Evolutionary conservation across 139 green algal genomes (phyloP).

Genomic region (Haematococcus sp.): DNA sequence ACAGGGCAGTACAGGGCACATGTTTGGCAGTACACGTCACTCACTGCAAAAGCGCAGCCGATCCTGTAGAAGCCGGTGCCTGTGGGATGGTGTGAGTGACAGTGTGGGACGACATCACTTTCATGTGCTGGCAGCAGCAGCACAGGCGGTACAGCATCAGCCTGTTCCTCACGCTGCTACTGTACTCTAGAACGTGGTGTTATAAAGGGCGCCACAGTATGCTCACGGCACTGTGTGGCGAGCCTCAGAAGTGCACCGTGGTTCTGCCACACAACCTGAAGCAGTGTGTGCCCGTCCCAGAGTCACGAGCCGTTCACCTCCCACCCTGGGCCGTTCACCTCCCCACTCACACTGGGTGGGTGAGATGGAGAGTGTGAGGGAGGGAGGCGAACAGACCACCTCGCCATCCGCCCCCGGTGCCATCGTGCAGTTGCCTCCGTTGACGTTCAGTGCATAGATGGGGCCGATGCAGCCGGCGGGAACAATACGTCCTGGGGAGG

Average conservation of each 20-base stretch:
- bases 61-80: not conserved
- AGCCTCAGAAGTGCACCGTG: too few species aligned
- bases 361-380: conserved; percentile 4
- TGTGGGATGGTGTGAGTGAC: not conserved
- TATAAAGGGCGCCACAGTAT: too few species aligned
- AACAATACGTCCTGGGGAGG: not conserved
- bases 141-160: too few species aligned
- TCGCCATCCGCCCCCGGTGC: not conserved
- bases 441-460: conserved; percentile 18
- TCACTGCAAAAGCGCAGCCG: conserved; percentile 3
- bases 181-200: too few species aligned
- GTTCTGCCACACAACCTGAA: too few species aligned
- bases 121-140: too few species aligned
- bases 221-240: too few species aligned
- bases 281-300: not conserved
- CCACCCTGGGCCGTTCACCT: too few species aligned
- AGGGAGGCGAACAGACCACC: not conserved
- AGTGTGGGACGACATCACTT: too few species aligned
- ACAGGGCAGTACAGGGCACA: too few species aligned
- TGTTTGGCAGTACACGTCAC: too few species aligned
- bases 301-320: not conserved
- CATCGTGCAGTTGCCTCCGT: conserved; percentile 28
- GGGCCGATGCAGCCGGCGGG: conserved; percentile 28
- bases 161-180: too few species aligned
- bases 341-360: conserved; percentile 5